These are phyloP conservation scores for Scheffersomyces illinoinensis DNA, from an alignment of 1,139 yeast genomes.

Conservation along the genomic window DNA sequence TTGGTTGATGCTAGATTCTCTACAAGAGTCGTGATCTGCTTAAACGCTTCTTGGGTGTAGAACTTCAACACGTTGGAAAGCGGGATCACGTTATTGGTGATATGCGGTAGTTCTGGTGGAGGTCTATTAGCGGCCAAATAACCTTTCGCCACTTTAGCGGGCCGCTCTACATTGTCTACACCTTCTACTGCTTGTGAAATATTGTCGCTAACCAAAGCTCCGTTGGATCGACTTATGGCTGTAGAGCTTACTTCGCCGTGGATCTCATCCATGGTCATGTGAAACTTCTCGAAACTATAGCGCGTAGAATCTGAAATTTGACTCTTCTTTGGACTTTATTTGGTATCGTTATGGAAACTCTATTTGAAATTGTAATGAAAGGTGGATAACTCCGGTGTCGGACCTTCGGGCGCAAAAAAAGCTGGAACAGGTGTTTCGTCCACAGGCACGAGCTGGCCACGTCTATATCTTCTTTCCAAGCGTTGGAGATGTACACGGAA, in stretches of 20 bases:
- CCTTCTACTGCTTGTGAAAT: not conserved
- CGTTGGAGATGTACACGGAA: not conserved
- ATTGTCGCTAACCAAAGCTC: not conserved
- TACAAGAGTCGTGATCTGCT: slow-evolving; percentile 61
- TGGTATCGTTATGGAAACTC: not conserved
- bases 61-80: slow-evolving; percentile 58
- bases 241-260: not conserved
- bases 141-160: not conserved
- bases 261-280: not conserved
- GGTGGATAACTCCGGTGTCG: slow-evolving; percentile 16
- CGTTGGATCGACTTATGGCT: not conserved
- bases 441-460: not conserved
- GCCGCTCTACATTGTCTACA: not conserved
- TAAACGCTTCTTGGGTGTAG: slow-evolving; percentile 62
- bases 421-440: not conserved
- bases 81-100: slow-evolving; percentile 70
- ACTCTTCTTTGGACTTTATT: not conserved
- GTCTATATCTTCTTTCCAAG: not conserved
- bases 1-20: slow-evolving; percentile 49
- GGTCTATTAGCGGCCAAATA: not conserved
- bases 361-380: not conserved
- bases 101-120: slow-evolving; percentile 66
- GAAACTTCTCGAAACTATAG: not conserved
- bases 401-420: not conserved
- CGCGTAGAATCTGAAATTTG: not conserved